Evolutionary conservation across 805 yeast genomes (phyloP), one percentile per base, ranked within the genome.

Genomic region (Candida germanica): DNA sequence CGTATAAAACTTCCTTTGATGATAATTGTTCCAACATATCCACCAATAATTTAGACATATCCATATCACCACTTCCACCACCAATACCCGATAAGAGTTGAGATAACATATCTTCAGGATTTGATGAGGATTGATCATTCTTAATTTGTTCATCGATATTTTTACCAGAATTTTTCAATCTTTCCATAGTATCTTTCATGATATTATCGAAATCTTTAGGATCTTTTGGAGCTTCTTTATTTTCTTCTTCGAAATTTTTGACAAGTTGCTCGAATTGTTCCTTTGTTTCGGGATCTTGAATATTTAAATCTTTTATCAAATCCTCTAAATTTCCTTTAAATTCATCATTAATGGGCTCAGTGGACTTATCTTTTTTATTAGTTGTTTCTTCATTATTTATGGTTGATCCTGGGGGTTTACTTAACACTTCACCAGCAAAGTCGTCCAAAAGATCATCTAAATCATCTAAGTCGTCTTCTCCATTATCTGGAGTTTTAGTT

Each of bases 381-480:
- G 43, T 29, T 3, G 19, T 23, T 21, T 69, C 71, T 17, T 64
- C 62, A 29, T 63, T 57, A 19, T 56, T 53, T 16, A 47, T 24
- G 8, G 54, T 64, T 0, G 73, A 61, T 3, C 80, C 84, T 1
- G 83, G 84, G 2, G 83, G 80, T 46, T 76, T 69, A 40, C 73
- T 73, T 38, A 83, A 64, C 1, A 81, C 71, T 39, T 79, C 86
- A 42, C 80, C 86, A 27, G 82, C 86, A 54, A 84, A 84, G 44
- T 88, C 96, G 52, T 88, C 96, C 34, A 91, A 67, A 41, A 87
- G 69, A 50, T 87, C 95, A 47, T 86, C 95, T 43, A 86, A 71
- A 47, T 86, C 94, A 50, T 81, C 87, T 34, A 77, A 63, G 35
- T 79, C 84, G 39, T 81, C 73, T 9, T 59, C 69, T 24, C 48